Base-by-base conservation (phyloP, 352 stramenopile genomes). In the Peronospora tabacina region DNA sequence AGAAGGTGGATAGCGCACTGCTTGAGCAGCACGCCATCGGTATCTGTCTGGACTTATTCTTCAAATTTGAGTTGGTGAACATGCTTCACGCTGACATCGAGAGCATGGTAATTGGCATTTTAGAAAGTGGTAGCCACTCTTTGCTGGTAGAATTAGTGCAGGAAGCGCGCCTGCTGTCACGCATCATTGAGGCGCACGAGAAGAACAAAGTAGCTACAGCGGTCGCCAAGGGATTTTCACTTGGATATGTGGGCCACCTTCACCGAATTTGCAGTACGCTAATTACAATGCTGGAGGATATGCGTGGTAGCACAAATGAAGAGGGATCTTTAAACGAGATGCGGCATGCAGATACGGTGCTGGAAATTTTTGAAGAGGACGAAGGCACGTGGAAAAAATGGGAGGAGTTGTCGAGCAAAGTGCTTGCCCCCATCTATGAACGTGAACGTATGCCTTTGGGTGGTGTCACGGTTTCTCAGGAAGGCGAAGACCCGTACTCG, bases 181-280 rank as follows among this genome's bases (percentile, higher is more conserved):
- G 82, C 13, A 86, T 94, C 39, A 49, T 91, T 16, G 72, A 91
- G 13, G 80, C 76, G 7, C 77, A 90, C 52, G 71, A 85, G 45
- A 75, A 84, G 48, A 94, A 94, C 40, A 72, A 86, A 26, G 74
- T 78, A 39, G 78, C 70, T 10, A 70, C 68, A 2, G 66, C 69
- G 35, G 58, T 66, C 35, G 63, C 72, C 2, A 82, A 83, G 42
- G 77, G 74, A 1, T 86, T 80, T 54, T 85, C 81, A 9, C 61
- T 89, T n/a, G 82, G 82, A 16, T 94, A 71, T 44, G 68, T 94
- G 32, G 82, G 82, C 1, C 80, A 94, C 48, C 62, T 94, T 20
- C 73, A 90, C 47, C 80, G 81, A 32, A 91, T 94, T 33, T 89
- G 74, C 59, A 88, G 90, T 61, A 87, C 87, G 75, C 80, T 93